A percentile compares a stretch with the other conserved stretches of the same genome.
Conservation (phyloP, 108 stramenopile genomes). For the Aurantiochytrium sp. region DNA sequence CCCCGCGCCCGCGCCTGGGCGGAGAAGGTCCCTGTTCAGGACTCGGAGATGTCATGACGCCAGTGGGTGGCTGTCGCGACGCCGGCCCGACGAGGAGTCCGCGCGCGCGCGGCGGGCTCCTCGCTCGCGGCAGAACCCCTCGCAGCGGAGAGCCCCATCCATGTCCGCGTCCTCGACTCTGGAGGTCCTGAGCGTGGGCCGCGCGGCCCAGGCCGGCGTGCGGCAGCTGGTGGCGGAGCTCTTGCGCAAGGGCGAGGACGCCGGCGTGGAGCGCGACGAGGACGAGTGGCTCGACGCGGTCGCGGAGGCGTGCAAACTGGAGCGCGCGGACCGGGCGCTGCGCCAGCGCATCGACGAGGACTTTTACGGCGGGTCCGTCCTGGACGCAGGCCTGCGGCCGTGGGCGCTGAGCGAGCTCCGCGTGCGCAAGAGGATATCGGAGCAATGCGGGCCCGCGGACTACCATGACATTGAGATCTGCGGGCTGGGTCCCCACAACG, state of each 20-base stretch:
- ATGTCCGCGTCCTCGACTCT: too few species aligned
- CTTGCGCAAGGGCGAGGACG: not conserved
- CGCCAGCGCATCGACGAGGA: conserved; percentile 1
- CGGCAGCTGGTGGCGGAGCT: not conserved
- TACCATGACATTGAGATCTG: not conserved
- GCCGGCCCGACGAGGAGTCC: too few species aligned
- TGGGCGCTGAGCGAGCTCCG: not conserved
- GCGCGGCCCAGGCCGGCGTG: not conserved
- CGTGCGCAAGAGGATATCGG: not conserved
- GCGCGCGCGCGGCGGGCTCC: too few species aligned
- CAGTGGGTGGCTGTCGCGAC: too few species aligned
- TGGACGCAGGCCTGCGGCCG: not conserved
- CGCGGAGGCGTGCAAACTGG: not conserved
- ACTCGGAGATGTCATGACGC: too few species aligned
- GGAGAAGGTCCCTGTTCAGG: too few species aligned
- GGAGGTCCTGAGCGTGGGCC: not conserved
- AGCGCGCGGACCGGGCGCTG: not conserved
- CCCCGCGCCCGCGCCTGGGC: too few species aligned
- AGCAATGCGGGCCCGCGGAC: not conserved
- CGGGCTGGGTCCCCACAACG: not conserved
- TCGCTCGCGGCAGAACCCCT: too few species aligned
- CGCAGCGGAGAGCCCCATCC: too few species aligned
- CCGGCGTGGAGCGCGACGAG: not conserved
- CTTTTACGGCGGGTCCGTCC: not conserved
- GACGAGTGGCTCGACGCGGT: not conserved